A percentile compares a stretch with the other conserved stretches of the same genome.
Conservation (phyloP, 176 grass and related monocot species). For the Bonia amplexicaulis region DNA sequence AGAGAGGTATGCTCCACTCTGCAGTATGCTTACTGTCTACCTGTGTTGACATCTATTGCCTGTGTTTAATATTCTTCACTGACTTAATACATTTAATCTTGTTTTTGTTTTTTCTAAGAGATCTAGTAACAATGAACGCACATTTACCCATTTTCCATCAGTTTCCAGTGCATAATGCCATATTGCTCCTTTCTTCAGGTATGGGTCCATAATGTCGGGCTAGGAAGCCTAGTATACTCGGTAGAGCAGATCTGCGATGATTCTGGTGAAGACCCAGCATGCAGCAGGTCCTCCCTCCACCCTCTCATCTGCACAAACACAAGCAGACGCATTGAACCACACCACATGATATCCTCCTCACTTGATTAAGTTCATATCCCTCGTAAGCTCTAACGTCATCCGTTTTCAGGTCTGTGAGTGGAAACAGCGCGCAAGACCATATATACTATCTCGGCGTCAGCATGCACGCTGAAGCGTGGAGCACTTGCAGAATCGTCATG, state of each 20-base stretch:
- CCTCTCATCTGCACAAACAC: background rate
- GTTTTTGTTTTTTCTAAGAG: background rate
- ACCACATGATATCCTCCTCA: background rate
- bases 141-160: background rate
- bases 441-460: constrained; percentile 59
- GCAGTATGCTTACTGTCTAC: background rate
- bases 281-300: constrained; percentile 52
- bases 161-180: background rate
- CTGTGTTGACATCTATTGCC: background rate
- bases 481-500: constrained; percentile 68
- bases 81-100: background rate
- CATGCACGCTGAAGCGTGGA: constrained; percentile 68
- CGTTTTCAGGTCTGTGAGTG: constrained; percentile 52
- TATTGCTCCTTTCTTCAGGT: constrained; percentile 43
- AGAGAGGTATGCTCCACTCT: constrained; percentile 56
- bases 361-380: background rate
- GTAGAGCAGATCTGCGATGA: constrained; percentile 67
- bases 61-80: background rate
- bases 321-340: background rate
- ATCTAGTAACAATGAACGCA: background rate
- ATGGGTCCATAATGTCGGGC: constrained; percentile 55
- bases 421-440: constrained; percentile 62
- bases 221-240: constrained; percentile 55
- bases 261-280: constrained; percentile 79
- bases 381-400: background rate